These are phyloP conservation scores for Bidens hawaiensis DNA, from an alignment of 140 eudicot genomes.

Conservation along the genomic window DNA sequence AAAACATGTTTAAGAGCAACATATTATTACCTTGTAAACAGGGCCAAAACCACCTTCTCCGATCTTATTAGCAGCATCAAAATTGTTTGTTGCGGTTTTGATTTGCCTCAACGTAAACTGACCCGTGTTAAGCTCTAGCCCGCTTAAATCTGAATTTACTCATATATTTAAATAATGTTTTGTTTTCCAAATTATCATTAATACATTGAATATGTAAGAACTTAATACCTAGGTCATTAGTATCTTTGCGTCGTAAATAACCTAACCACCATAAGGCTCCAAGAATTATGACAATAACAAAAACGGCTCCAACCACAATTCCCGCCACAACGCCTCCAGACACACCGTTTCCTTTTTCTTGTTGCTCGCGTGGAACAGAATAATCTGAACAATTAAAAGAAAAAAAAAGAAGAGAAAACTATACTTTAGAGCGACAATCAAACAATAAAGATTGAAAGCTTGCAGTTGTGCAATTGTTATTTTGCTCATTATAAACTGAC, in stretches of 20 bases:
- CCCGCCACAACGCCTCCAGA: conserved; percentile 44
- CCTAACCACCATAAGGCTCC: conserved; percentile 58
- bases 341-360: conserved; percentile 18
- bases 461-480: neutral
- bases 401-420: neutral
- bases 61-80: conserved; percentile 57
- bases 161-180: neutral
- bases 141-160: conserved; percentile 41
- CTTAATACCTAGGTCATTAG: conserved; percentile 30
- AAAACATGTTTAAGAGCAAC: neutral
- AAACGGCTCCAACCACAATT: conserved; percentile 37
- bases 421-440: neutral
- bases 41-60: conserved; percentile 95
- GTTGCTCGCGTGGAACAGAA: neutral
- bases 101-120: conserved; percentile 58
- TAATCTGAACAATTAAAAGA: conserved; percentile 4
- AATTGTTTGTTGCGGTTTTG: conserved; percentile 62
- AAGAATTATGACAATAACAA: conserved; percentile 24
- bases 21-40: conserved; percentile 58
- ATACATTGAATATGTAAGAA: neutral
- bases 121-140: conserved; percentile 57
- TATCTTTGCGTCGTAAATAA: conserved; percentile 23
- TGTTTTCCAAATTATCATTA: neutral
- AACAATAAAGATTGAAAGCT: neutral
- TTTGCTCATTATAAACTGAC: too few relatives aligned